Percentiles rank a stretch among this genome's conserved stretches.
These are phyloP conservation scores for Saitozyma podzolica DNA, from an alignment of 768 basidiomycete genomes.

Conservation along the genomic window DNA sequence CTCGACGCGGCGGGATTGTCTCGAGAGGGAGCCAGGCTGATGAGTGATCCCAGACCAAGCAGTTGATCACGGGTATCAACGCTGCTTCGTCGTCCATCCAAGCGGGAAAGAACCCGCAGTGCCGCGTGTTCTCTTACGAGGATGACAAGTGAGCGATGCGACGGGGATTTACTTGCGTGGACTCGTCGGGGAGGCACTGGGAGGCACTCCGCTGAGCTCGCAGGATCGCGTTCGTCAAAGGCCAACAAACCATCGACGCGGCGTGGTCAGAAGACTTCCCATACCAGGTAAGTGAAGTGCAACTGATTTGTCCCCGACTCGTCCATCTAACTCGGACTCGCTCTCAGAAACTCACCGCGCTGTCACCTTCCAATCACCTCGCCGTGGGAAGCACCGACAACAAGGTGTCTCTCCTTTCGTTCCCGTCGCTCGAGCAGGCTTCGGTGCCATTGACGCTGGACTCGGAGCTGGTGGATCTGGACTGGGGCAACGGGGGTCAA, in stretches of 20 bases:
- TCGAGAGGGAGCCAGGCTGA: constrained; percentile 2
- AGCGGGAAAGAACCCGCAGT: constrained; percentile 77
- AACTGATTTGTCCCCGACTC: constrained; percentile 2
- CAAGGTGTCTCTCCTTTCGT: constrained; percentile 68
- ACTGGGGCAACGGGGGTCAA: constrained; percentile 65
- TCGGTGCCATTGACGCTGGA: constrained; percentile 59
- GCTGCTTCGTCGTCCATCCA: constrained; percentile 65
- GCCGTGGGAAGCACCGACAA: constrained; percentile 70
- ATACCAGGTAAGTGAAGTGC: constrained; percentile 73
- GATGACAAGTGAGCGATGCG: constrained; percentile 47
- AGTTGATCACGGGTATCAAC: constrained; percentile 82
- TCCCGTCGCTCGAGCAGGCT: constrained; percentile 60
- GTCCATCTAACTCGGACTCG: constrained; percentile 1
- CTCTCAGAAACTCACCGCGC: constrained; percentile 76
- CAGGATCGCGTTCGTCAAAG: constrained; percentile 62
- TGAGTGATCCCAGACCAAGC: constrained; percentile 49
- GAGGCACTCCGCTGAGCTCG: constrained; percentile 6
- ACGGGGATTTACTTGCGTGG: background rate
- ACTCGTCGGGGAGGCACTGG: too few relatives aligned
- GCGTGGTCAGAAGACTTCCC: constrained; percentile 65
- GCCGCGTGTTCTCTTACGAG: constrained; percentile 62
- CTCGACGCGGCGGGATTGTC: background rate
- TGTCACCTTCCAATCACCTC: constrained; percentile 68
- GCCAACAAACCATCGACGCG: constrained; percentile 64
- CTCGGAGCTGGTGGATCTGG: constrained; percentile 77